Evolutionary conservation across 1,284 basidiomycete genomes (phyloP).

Genomic region (Ceratobasidium sp.): DNA sequence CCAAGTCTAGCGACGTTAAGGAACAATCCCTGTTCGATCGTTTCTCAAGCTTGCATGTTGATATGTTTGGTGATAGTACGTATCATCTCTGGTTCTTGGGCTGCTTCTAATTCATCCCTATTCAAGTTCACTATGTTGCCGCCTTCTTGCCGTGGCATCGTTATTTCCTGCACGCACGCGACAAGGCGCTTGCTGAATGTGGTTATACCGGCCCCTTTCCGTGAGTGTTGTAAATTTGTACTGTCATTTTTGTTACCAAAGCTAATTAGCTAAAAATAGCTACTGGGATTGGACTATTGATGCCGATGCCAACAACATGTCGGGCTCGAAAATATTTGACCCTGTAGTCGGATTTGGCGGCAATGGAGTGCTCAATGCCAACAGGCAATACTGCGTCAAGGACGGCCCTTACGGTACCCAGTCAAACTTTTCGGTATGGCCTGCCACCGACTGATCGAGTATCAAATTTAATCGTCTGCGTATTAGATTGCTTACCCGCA

Average conservation of each 20-base stretch:
- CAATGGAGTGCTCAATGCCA: neutral
- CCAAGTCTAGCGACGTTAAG: neutral
- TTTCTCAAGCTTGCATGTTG: slow-evolving; percentile 32
- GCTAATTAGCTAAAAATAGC: neutral
- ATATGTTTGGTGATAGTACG: slow-evolving; percentile 20
- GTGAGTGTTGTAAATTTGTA: slow-evolving; percentile 2
- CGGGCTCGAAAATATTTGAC: slow-evolving; percentile 8
- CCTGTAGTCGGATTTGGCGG: slow-evolving; percentile 19
- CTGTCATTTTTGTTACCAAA: too few species aligned
- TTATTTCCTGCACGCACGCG: slow-evolving; percentile 15
- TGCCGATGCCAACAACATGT: slow-evolving; percentile 11
- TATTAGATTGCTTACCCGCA: slow-evolving; percentile 19
- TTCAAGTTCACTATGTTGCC: slow-evolving; percentile 37
- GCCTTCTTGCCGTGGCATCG: slow-evolving; percentile 26
- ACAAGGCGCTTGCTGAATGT: slow-evolving; percentile 1
- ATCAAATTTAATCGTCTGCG: neutral
- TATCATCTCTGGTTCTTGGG: neutral
- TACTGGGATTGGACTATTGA: slow-evolving; percentile 34
- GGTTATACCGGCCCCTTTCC: slow-evolving; percentile 8
- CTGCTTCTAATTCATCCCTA: neutral
- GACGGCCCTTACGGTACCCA: slow-evolving; percentile 25
- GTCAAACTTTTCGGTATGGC: slow-evolving; percentile 22
- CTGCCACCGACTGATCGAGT: neutral
- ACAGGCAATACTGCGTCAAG: slow-evolving; percentile 12
- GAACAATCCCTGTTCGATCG: slow-evolving; percentile 14